Conservation (phyloP, 2,329 filamentous ascomycete species). For the Fusarium kyushuense region DNA sequence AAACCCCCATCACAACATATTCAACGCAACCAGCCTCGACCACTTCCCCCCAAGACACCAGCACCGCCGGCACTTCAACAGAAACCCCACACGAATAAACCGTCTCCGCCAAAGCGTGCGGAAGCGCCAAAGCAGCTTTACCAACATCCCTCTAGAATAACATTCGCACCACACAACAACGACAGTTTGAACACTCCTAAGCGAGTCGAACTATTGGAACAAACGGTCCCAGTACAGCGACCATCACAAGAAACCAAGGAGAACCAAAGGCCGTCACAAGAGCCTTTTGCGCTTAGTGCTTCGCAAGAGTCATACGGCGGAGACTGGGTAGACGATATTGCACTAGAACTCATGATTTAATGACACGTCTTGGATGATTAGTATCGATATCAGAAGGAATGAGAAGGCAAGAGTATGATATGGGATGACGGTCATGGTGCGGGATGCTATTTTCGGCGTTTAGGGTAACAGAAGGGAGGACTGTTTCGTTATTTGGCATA, state of each 20-base stretch:
- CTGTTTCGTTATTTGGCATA: constrained; percentile 12
- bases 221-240: not conserved
- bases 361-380: constrained; percentile 27
- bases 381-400: not conserved
- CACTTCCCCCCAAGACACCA: not conserved
- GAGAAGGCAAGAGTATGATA: not conserved
- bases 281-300: constrained; percentile 30
- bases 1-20: not conserved
- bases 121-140: constrained; percentile 2
- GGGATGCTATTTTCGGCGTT: constrained; percentile 14
- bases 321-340: constrained; percentile 55
- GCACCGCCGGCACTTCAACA: constrained; percentile 4
- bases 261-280: constrained; percentile 40
- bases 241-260: constrained; percentile 35
- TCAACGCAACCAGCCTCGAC: constrained; percentile 7
- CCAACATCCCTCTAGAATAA: not conserved
- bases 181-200: constrained; percentile 1
- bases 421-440: not conserved
- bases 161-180: not conserved
- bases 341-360: constrained; percentile 49
- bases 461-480: not conserved
- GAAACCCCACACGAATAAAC: not conserved
- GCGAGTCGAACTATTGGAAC: constrained; percentile 1
- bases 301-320: constrained; percentile 57
- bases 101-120: not conserved